Percentiles rank a stretch among this genome's conserved stretches.
Conservation (phyloP, 192 early-diverging fungal genomes). For the Haplosporangium gracile region DNA sequence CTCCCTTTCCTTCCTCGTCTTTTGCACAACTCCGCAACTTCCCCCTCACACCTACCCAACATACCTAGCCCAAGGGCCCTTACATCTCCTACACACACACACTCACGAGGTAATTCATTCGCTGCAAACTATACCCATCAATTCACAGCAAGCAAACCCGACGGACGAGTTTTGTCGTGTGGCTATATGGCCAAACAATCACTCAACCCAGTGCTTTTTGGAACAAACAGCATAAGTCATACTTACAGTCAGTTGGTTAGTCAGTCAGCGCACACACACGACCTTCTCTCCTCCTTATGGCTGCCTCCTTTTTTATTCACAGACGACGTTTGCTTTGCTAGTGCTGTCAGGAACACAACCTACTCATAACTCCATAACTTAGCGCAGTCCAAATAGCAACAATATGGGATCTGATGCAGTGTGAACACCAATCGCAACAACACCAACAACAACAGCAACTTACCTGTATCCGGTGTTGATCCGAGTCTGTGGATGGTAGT, state of each 20-base stretch:
- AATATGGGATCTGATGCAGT: not conserved
- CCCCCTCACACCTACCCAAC: not conserved
- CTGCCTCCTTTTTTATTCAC: not conserved
- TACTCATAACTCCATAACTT: not conserved
- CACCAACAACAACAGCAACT: not conserved
- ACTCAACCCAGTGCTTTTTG: not conserved
- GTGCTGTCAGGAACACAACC: not conserved
- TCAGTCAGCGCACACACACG: conserved; percentile 2
- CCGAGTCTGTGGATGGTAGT: not conserved
- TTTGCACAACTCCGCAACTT: not conserved
- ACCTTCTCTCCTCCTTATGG: not conserved
- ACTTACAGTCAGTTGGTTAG: no score
- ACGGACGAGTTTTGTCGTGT: not conserved
- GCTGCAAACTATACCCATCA: not conserved
- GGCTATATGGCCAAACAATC: not conserved
- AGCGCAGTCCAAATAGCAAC: not conserved
- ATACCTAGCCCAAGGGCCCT: conserved; percentile 5
- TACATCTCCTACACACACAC: not conserved
- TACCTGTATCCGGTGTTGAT: not conserved
- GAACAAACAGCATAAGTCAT: not conserved
- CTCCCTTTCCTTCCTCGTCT: not conserved
- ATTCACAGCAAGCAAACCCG: not conserved
- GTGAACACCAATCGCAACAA: not conserved
- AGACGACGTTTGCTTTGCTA: not conserved
- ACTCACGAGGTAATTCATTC: not conserved